Base-by-base conservation (phyloP, 2,329 filamentous ascomycete genomes). In the Colletotrichum sp. region DNA sequence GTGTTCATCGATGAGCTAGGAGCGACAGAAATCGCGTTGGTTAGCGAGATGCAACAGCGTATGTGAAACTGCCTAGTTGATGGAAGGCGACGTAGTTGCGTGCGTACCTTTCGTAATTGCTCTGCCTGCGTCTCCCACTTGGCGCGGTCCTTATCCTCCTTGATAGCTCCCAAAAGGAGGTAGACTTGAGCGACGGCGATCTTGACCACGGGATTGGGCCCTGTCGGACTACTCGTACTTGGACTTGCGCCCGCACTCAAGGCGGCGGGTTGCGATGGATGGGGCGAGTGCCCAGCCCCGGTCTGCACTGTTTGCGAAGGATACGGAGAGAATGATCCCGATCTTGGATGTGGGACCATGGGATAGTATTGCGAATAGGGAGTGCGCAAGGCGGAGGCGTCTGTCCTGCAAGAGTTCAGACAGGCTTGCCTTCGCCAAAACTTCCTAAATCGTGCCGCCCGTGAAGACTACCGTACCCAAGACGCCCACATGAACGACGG, bases 151-250 rank as follows among this genome's bases (percentile, higher is more conserved):
- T 96, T 96, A 85, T 98, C 96, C 88, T 98, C 96, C 85, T 97
- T 98, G 83, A 99, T 94, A 39, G 95, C 96, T 87, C 96, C 97
- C 79, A 99, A 91, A 74, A 99, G 92, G 78, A 99, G 93, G 87
- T 97, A 98, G 79, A 99, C 93, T 89, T 99, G 97, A 79, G 97
- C 96, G 82, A 98, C 93, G 81, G 97, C 96, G 85, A 99, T 97
- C 87, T 98, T 98, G 77, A 94, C 94, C 81, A 99, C 90, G 83
- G 93, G 93, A 83, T 86, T 92, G 79, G 87, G 88, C 85, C 90
- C 90, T 82, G 90, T 92, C 83, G 90, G 90, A 85, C 91, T 92
- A 85, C 87, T 91, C 81, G 89, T 91, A 86, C 89, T 91, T 81
- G 90, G 90, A 85, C 90, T 92, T 79, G 90, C 90, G 86, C 87